Evolutionary conservation across 148 eudicot genomes (phyloP), one percentile per base, ranked within the genome.

Genomic region (Spergularia marina): DNA sequence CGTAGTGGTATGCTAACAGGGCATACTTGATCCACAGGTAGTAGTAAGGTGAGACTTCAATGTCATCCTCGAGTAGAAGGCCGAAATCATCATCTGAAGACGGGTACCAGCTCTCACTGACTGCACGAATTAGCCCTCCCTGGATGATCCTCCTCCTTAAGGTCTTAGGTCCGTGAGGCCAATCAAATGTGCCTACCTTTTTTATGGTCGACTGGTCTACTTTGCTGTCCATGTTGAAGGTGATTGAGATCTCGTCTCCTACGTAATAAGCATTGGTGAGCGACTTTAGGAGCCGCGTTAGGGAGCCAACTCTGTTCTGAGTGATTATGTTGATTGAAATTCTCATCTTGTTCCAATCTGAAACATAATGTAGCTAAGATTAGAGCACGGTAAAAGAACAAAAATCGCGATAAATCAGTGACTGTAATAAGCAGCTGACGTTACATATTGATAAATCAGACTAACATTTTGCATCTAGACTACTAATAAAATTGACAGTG

Each of bases 41-140:
- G 81, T 90, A 94, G 80, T 90, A 94, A 23, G 97, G 96, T 53
- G 98, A 94, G 61, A 94, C 97, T 72, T 94, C 98, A 0, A 94
- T 94, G 59, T 94, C 97, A 64, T 94, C 98, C 75, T 91, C 97
- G 17, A 92, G 92, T 10, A 94, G 71, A 16, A 94, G 89, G 16
- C 97, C 97, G 12, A 72, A 94, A 72, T 94, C 92, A 60, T 94
- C 89, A 47, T 94, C 98, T 6, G 97, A 90, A 4, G 96, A 68
- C 0, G 98, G 98, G 79, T 94, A 94, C 98, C 98, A 94, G 55
- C 96, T 90, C 75, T 94, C 98, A 61, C 98, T 94, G 3, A 94
- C 98, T 3, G 98, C 98, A 11, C 97, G 89, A 58, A 94, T 92
- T 0, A 94, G 84, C 13, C 98, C 98, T 57, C 98, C 98, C 79